Base-by-base conservation (phyloP, 495 filamentous ascomycete genomes). In the Staphylotrichum longicolle region DNA sequence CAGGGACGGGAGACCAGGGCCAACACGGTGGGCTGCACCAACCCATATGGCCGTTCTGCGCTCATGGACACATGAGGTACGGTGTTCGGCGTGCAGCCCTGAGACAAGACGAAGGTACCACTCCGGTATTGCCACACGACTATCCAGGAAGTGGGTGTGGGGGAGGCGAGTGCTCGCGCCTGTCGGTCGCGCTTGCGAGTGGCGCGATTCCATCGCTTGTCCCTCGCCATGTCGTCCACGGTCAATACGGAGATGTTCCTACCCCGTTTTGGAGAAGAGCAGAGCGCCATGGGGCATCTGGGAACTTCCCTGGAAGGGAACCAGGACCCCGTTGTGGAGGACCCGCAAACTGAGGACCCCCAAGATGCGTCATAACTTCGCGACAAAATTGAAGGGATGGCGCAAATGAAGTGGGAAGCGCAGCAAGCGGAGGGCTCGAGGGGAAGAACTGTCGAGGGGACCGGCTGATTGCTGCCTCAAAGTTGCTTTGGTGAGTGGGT, bases 121-220 rank as follows among this genome's bases (percentile, higher is more conserved):
- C 27, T 53, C 27, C 41, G 47, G 42, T 32, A 61, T 35, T 39
- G 51, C 42, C 9, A 5, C 42, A 12, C 11, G 10, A 27, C 20
- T 27, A 27, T 27, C 35, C 32, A 3, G 3, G 48, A 51, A 33
- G 9, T 12, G 11, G 62, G 40, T 67, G 65, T 63, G 65, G 65
- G 65, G 59, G 59, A 60, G 63, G 56, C 59, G 55, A 68, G 65
- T 59, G 65, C 65, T 68, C 65, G 65, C 65, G 65, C 59, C 58
- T 62, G 58, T 42, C 58, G 49, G 46, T 27, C 45, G 53, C 20
- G 57, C 15, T 50, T 41, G 52, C 58, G 53, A 67, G 15, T 49
- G 58, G 57, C 54, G 14, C 27, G 20, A 27, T 27, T 27, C 20
- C 20, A 27, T 27, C 20, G 20, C 20, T 27, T 27, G 20, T 27